phyloP scores from a whole-genome alignment of 306 rosid species.

The Vigna hirtella region DNA sequence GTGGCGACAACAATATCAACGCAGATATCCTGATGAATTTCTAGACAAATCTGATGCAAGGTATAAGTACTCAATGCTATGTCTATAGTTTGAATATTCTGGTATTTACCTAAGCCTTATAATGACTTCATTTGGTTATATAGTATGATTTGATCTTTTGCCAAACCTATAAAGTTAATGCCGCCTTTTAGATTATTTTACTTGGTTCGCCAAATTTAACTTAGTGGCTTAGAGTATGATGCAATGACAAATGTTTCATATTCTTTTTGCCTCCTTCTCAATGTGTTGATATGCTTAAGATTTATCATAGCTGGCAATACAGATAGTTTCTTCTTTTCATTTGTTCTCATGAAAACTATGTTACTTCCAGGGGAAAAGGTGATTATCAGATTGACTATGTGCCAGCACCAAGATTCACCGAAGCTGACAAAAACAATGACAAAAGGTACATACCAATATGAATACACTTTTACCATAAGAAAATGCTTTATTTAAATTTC shows the following conservation, averaged over 20 bases:
- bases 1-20: slow-evolving; percentile 86
- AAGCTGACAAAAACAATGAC: slow-evolving; percentile 90
- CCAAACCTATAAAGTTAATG: neutral
- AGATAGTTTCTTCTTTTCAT: slow-evolving; percentile 12
- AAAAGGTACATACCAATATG: slow-evolving; percentile 57
- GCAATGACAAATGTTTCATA: neutral
- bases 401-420: slow-evolving; percentile 93
- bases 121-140: neutral
- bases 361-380: slow-evolving; percentile 68
- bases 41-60: slow-evolving; percentile 85
- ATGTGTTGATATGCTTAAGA: slow-evolving; percentile 7
- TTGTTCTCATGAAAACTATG: slow-evolving; percentile 24
- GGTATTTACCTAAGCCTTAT: neutral
- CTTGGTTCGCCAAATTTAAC: neutral
- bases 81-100: neutral
- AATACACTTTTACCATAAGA: slow-evolving; percentile 31
- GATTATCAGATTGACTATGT: slow-evolving; percentile 89
- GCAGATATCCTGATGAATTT: slow-evolving; percentile 84
- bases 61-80: slow-evolving; percentile 46
- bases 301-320: neutral
- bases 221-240: neutral
- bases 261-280: too few species aligned
- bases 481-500: slow-evolving; percentile 21
- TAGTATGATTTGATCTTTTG: neutral
- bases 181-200: neutral